These are phyloP conservation scores for Pyracantha coccinea DNA, from an alignment of 331 rosid genomes.

Conservation along the genomic window DNA sequence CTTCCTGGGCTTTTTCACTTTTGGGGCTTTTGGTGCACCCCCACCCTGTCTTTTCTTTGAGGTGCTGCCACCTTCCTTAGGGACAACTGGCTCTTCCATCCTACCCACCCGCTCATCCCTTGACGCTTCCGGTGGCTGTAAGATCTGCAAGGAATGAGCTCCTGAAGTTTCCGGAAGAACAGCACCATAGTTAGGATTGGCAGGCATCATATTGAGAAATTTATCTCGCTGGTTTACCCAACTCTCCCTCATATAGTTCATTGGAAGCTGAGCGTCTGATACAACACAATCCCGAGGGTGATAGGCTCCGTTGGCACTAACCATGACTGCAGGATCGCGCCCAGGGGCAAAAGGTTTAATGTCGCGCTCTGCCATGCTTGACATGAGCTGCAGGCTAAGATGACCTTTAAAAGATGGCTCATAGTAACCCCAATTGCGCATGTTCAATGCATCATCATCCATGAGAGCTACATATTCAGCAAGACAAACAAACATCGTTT, in stretches of 20 bases:
- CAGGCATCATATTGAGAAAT: constrained; percentile 57
- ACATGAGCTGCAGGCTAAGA: constrained; percentile 93
- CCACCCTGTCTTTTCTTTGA: constrained; percentile 54
- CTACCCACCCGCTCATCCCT: constrained; percentile 49
- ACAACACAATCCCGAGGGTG: constrained; percentile 62
- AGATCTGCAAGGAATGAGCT: constrained; percentile 47
- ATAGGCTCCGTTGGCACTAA: constrained; percentile 46
- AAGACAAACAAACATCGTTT: constrained; percentile 15
- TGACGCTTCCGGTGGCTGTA: constrained; percentile 44
- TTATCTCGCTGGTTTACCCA: constrained; percentile 76
- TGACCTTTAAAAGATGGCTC: constrained; percentile 78
- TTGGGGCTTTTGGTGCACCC: constrained; percentile 45
- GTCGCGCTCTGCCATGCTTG: constrained; percentile 75
- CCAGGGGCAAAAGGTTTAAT: constrained; percentile 59
- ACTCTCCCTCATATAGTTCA: constrained; percentile 62
- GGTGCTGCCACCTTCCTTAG: constrained; percentile 53
- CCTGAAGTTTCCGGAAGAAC: constrained; percentile 63
- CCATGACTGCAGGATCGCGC: constrained; percentile 58
- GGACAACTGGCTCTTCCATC: constrained; percentile 46
- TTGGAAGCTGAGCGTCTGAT: constrained; percentile 42
- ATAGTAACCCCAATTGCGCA: constrained; percentile 96
- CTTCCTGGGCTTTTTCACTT: constrained; percentile 70
- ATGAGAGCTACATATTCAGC: constrained; percentile 51
- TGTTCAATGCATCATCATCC: constrained; percentile 93
- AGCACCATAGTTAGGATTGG: constrained; percentile 50